Conservation (phyloP, 257 asterid species). For the Paulownia fortunei region DNA sequence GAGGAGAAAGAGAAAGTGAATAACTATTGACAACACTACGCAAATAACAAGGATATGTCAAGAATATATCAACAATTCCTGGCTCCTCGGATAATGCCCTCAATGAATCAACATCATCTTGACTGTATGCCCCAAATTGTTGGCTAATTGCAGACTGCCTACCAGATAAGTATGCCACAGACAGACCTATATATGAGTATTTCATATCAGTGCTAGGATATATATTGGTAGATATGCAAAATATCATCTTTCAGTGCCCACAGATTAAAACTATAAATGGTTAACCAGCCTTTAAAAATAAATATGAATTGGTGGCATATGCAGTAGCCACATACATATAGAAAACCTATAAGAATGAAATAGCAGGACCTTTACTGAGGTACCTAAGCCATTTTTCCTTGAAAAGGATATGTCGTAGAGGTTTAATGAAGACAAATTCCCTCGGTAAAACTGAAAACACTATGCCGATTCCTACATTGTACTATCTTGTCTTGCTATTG, state of each 20-base stretch:
- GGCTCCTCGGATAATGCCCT: slow-evolving; percentile 93
- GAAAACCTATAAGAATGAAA: neutral
- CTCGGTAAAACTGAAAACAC: slow-evolving; percentile 7
- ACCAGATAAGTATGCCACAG: slow-evolving; percentile 88
- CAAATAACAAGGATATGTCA: slow-evolving; percentile 81
- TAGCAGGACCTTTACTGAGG: neutral
- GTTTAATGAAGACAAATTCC: slow-evolving; percentile 14
- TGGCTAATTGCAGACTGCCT: slow-evolving; percentile 64
- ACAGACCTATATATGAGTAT: slow-evolving; percentile 64
- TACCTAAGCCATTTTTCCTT: neutral
- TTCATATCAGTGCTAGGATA: slow-evolving; percentile 30
- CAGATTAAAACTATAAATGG: slow-evolving; percentile 19
- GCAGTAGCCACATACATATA: slow-evolving; percentile 8
- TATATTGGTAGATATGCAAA: slow-evolving; percentile 22
- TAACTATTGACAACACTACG: slow-evolving; percentile 16
- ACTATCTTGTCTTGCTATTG: neutral
- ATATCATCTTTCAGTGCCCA: slow-evolving; percentile 9
- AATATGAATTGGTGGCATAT: neutral
- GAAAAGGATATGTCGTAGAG: neutral
- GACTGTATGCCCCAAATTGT: slow-evolving; percentile 79
- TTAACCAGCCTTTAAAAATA: slow-evolving; percentile 29
- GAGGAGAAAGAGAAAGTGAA: slow-evolving; percentile 19
- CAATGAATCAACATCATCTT: slow-evolving; percentile 94
- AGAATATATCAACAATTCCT: slow-evolving; percentile 79
- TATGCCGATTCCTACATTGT: neutral